Evolutionary conservation across 192 early-diverging fungal genomes (phyloP), one percentile per base, ranked within the genome.

Genomic region (Coemansia sp.): DNA sequence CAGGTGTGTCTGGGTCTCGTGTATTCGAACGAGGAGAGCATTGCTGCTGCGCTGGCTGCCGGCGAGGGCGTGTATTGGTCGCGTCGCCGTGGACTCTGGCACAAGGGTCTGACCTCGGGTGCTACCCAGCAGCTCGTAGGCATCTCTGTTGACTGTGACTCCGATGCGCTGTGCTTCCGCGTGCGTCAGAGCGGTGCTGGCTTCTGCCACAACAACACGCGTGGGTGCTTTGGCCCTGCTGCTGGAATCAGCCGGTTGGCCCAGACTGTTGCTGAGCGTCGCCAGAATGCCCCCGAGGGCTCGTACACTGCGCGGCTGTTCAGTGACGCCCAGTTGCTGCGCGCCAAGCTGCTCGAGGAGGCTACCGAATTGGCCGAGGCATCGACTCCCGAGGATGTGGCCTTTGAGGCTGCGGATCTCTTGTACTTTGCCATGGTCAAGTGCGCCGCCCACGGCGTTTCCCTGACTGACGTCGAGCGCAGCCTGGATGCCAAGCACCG

Each of bases 261-360:
- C 28, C 68, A 83, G 37, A 78, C 82, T 1, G 64, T 97, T 29
- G 76, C 79, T 22, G 65, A 64, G 34, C 86, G 94, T 50, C 88
- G 86, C 46, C 47, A 52, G 11, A 75, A 60, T 28, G 89, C 95
- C 4, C 93, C 94, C 0, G 75, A 69, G 39, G 93, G 91, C n/a
- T 94, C 93, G 10, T 99, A 96, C 70, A 97, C 94, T 24, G 69
- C 78, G 20, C 83, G 91, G 1, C 77, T 99, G 36, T 99, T 97
- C 59, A 77, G 85, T 29, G 91, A 96, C 58, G 64, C 83, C 17
- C 73, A 69, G 23, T 66, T 99, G 26, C 80, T 99, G 24, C 71
- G 81, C 41, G 83, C 93, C 48, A 99, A 99, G 81, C 89, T 99
- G 52, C 81, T 92, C 72, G 96, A 99, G 64, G 94, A 97, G 71